These are phyloP conservation scores for Pleurotus eryngii DNA, from an alignment of 768 basidiomycete species.

Conservation along the genomic window DNA sequence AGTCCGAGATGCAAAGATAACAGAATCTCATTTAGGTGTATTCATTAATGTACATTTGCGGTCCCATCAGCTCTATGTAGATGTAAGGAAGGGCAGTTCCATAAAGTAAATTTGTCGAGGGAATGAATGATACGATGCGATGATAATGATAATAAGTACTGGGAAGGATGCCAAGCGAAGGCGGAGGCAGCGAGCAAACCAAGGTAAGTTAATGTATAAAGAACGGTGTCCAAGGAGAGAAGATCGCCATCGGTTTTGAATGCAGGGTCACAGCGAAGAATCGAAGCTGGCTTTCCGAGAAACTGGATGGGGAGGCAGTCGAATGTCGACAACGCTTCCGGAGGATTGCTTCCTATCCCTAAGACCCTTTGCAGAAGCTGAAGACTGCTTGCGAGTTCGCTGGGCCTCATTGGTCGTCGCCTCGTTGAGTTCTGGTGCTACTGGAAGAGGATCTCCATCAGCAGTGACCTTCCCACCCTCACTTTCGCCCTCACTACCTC, in stretches of 20 bases:
- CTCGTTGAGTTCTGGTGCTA: not conserved
- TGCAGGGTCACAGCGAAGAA: not conserved
- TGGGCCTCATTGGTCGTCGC: not conserved
- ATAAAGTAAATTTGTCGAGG: no score
- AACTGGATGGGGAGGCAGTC: not conserved
- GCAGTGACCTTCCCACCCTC: constrained; percentile 3
- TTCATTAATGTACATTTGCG: no score
- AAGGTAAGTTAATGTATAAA: no score
- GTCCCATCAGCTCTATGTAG: no score
- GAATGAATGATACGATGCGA: no score
- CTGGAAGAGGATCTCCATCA: not conserved
- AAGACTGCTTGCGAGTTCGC: not conserved
- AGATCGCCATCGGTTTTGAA: not conserved
- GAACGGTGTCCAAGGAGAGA: no score
- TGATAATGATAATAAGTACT: no score
- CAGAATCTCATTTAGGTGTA: no score
- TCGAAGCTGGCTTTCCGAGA: not conserved
- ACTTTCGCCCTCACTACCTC: constrained; percentile 12
- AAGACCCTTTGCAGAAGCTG: not conserved
- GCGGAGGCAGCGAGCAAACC: no score
- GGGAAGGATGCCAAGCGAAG: no score
- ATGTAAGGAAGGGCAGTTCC: no score
- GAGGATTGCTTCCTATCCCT: not conserved
- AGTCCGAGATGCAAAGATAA: no score
- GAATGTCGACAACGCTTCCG: not conserved